Percentiles rank a stretch among this genome's conserved stretches.
These are phyloP conservation scores for Lophium mytilinum DNA, from an alignment of 495 filamentous ascomycete species.

Conservation along the genomic window DNA sequence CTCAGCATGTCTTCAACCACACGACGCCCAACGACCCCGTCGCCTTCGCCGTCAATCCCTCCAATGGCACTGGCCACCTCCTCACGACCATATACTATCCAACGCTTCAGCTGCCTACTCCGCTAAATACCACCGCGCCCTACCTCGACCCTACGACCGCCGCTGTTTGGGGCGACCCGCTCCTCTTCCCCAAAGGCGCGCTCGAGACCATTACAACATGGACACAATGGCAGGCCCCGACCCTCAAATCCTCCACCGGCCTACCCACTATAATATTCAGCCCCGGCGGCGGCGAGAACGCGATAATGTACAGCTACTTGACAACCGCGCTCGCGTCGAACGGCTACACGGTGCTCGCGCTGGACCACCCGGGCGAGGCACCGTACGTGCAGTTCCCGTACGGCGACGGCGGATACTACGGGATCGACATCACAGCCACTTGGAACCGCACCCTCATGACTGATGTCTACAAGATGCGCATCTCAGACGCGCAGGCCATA, in stretches of 20 bases:
- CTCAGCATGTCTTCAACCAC: slow-evolving; percentile 17
- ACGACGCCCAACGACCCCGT: slow-evolving; percentile 17
- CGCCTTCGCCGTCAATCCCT: not conserved
- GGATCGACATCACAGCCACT: not conserved
- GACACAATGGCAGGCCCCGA: not conserved
- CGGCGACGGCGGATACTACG: slow-evolving; percentile 2
- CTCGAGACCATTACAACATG: slow-evolving; percentile 9
- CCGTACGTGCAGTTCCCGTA: slow-evolving; percentile 15
- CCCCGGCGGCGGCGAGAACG: slow-evolving; percentile 8
- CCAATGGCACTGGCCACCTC: not conserved
- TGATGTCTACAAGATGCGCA: slow-evolving; percentile 1
- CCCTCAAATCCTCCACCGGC: not conserved
- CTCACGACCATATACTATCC: slow-evolving; percentile 11
- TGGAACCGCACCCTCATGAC: not conserved
- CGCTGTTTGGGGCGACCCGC: not conserved
- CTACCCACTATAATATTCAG: slow-evolving; percentile 12
- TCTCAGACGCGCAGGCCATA: slow-evolving; percentile 7
- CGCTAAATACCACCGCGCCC: not conserved
- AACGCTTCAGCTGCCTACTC: not conserved
- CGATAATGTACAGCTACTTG: slow-evolving; percentile 6
- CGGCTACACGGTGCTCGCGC: slow-evolving; percentile 11
- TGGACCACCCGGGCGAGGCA: slow-evolving; percentile 17
- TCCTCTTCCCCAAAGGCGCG: not conserved
- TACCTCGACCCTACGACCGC: slow-evolving; percentile 12
- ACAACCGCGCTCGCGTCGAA: slow-evolving; percentile 11